phyloP scores from a whole-genome alignment of 2,329 filamentous ascomycete species.

The Ophiosphaerella narmari region DNA sequence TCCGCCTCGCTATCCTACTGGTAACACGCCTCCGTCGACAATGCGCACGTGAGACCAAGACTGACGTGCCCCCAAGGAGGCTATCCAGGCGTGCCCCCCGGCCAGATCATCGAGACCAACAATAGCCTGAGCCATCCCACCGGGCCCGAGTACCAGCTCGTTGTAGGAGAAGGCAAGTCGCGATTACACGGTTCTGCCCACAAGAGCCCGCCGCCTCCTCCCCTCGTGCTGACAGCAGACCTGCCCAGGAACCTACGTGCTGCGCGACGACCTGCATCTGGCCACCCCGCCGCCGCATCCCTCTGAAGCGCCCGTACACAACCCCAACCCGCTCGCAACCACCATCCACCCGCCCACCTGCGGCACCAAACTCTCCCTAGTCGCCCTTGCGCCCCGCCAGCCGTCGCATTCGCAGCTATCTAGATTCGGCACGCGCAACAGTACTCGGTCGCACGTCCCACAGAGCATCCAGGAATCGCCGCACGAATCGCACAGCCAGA shows the following conservation, averaged over 20 bases:
- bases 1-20: conserved; percentile 81
- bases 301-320: conserved; percentile 83
- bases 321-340: conserved; percentile 89
- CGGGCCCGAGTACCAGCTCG: conserved; percentile 83
- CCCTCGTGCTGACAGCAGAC: conserved; percentile 20
- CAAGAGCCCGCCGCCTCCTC: too few species aligned
- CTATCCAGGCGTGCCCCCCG: conserved; percentile 73
- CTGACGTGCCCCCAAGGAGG: conserved; percentile 44
- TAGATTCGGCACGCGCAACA: conserved; percentile 48
- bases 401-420: conserved; percentile 50
- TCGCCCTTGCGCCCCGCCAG: conserved; percentile 66
- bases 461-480: conserved; percentile 53
- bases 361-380: conserved; percentile 82
- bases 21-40: conserved; percentile 24
- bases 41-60: not conserved
- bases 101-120: conserved; percentile 89
- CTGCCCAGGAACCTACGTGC: conserved; percentile 76
- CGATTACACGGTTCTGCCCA: too few species aligned
- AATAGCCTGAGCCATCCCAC: conserved; percentile 82
- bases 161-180: conserved; percentile 84
- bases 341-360: conserved; percentile 79
- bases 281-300: conserved; percentile 95
- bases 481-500: conserved; percentile 50
- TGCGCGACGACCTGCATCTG: conserved; percentile 88
- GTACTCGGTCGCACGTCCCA: conserved; percentile 48